Evolutionary conservation across 805 yeast species (phyloP).

Genomic region (Starmerella vitae): DNA sequence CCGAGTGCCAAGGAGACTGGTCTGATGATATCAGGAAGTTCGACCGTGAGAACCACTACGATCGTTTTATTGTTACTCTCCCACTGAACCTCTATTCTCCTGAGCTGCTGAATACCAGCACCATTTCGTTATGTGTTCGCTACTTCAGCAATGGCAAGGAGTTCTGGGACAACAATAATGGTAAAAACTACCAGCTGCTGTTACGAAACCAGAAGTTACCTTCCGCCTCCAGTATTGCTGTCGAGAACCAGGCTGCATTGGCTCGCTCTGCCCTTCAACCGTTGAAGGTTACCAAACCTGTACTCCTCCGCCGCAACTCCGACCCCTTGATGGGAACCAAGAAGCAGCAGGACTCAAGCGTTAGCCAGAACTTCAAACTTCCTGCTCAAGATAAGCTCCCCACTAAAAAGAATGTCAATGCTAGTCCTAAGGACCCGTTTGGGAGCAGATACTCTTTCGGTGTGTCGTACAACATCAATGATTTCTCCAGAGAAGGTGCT

Average conservation of each 20-base stretch:
- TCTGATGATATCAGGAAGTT: conserved; percentile 35
- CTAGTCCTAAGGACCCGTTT: conserved; percentile 11
- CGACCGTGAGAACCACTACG: conserved; percentile 30
- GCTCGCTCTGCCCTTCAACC: too few relatives aligned
- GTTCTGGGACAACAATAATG: conserved; percentile 66
- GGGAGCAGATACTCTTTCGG: conserved; percentile 25
- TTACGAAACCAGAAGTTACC: conserved; percentile 25
- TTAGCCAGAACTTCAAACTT: too few relatives aligned
- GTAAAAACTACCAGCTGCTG: conserved; percentile 43
- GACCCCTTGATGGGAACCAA: too few relatives aligned
- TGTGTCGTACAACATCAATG: conserved; percentile 14
- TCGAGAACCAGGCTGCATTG: too few relatives aligned
- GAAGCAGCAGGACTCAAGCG: too few relatives aligned
- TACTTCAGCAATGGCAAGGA: conserved; percentile 39
- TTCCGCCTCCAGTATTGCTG: too few relatives aligned
- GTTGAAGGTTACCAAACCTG: too few relatives aligned
- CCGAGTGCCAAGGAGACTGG: conserved; percentile 53
- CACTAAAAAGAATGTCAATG: too few relatives aligned
- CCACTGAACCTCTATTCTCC: conserved; percentile 21
- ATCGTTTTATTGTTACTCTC: conserved; percentile 57
- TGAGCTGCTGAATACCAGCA: conserved; percentile 23
- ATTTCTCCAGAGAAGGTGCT: neutral
- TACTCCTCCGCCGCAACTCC: too few relatives aligned
- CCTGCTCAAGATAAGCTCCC: too few relatives aligned
- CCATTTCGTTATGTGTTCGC: conserved; percentile 43